Conservation (phyloP, 176 grass and related monocot genomes). For the Stipa capillata region DNA sequence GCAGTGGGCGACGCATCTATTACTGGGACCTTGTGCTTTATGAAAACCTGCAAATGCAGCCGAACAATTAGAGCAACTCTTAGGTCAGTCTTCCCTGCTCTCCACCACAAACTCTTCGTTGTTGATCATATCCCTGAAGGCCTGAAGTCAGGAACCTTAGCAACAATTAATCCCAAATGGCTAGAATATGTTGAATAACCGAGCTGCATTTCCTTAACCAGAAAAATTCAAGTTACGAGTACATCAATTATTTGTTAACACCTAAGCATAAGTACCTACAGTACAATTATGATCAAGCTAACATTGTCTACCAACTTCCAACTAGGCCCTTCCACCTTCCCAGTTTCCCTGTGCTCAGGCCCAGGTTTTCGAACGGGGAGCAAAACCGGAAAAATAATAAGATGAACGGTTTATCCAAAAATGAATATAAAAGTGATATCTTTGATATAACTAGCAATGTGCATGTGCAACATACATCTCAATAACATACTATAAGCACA, state of each 20-base stretch:
- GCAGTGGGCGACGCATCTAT: not conserved
- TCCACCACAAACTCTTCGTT: not conserved
- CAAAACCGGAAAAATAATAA: too few species aligned
- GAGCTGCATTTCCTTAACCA: not conserved
- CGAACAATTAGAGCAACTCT: not conserved
- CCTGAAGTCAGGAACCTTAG: not conserved
- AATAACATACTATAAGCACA: too few species aligned
- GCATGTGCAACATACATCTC: too few species aligned
- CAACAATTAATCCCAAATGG: not conserved
- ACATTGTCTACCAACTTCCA: not conserved
- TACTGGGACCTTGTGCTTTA: not conserved
- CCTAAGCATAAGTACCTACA: not conserved
- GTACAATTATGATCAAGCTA: not conserved
- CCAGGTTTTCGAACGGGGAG: too few species aligned
- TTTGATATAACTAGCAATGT: too few species aligned
- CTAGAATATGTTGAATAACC: not conserved
- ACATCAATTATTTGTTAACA: too few species aligned
- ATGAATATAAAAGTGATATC: too few species aligned
- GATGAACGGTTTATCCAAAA: too few species aligned
- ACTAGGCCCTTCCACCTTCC: too few species aligned
- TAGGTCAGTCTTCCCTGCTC: not conserved
- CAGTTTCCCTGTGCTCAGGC: too few species aligned
- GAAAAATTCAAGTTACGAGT: too few species aligned
- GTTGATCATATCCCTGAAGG: not conserved
- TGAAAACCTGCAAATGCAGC: not conserved